Conservation (phyloP, 2,329 filamentous ascomycete species). For the Huntiella bhutanensis region DNA sequence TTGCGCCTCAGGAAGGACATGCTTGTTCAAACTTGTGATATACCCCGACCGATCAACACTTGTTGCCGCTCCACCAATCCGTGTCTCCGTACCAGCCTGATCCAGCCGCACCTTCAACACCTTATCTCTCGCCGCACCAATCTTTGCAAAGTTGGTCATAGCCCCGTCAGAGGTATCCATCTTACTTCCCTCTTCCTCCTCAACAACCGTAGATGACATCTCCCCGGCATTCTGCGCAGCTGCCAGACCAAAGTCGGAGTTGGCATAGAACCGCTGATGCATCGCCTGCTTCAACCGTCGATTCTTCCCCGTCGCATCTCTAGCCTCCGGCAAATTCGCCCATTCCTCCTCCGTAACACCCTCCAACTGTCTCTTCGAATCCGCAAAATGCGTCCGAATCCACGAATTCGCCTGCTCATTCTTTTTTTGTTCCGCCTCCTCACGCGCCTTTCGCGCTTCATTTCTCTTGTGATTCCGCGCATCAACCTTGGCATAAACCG, state of each 20-base stretch:
- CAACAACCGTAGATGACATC: conserved; percentile 72
- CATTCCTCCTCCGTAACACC: conserved; percentile 89
- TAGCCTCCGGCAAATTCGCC: conserved; percentile 87
- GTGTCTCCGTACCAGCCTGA: conserved; percentile 42
- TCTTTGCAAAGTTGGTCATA: conserved; percentile 95
- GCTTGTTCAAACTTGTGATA: conserved; percentile 73
- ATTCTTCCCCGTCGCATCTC: conserved; percentile 90
- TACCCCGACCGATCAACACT: conserved; percentile 93
- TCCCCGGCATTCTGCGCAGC: conserved; percentile 65
- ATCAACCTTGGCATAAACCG: conserved; percentile 88
- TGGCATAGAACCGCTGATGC: conserved; percentile 78
- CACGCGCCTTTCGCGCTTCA: conserved; percentile 83
- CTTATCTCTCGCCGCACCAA: conserved; percentile 88
- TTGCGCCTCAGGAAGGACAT: conserved; percentile 59
- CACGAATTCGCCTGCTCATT: conserved; percentile 97
- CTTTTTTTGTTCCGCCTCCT: conserved; percentile 76
- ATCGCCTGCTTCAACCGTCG: conserved; percentile 66
- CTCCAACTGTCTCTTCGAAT: conserved; percentile 76
- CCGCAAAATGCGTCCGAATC: conserved; percentile 93
- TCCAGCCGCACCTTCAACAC: conserved; percentile 88
- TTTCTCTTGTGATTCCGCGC: conserved; percentile 91
- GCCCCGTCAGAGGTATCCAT: conserved; percentile 52
- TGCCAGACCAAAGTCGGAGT: conserved; percentile 87
- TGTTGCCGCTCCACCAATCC: conserved; percentile 60
- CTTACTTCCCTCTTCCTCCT: conserved; percentile 33